Evolutionary conservation across 306 rosid genomes (phyloP).

Genomic region (Canavalia gladiata): DNA sequence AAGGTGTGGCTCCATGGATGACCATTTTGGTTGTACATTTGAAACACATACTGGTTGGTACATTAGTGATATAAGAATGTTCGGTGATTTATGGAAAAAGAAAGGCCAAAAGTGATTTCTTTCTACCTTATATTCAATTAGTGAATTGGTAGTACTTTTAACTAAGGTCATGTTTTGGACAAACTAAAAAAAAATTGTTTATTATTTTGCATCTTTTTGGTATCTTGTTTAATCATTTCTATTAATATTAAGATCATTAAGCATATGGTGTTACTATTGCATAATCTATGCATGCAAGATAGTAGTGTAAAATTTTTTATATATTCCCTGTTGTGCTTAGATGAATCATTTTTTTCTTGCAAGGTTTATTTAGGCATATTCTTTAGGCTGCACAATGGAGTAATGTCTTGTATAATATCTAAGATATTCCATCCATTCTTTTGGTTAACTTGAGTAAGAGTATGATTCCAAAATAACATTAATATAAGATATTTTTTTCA

Average conservation of each 20-base stretch:
- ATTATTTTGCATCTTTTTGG: slow-evolving; percentile 54
- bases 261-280: slow-evolving; percentile 34
- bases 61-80: slow-evolving; percentile 76
- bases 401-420: slow-evolving; percentile 1
- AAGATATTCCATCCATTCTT: neutral
- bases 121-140: neutral
- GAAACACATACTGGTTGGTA: slow-evolving; percentile 72
- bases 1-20: slow-evolving; percentile 90
- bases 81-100: slow-evolving; percentile 90
- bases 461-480: neutral
- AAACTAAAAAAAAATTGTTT: slow-evolving; percentile 59
- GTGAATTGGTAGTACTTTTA: slow-evolving; percentile 30
- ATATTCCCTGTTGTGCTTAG: slow-evolving; percentile 20
- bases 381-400: neutral
- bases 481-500: neutral
- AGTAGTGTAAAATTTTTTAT: slow-evolving; percentile 42
- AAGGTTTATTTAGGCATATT: slow-evolving; percentile 42
- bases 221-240: slow-evolving; percentile 40
- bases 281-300: slow-evolving; percentile 39
- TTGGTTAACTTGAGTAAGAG: neutral
- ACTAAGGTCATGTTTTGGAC: slow-evolving; percentile 42
- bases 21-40: slow-evolving; percentile 70
- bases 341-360: slow-evolving; percentile 27
- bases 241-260: slow-evolving; percentile 46
- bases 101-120: slow-evolving; percentile 71